Evolutionary conservation across 768 basidiomycete genomes (phyloP).

Genomic region (Imleria badia): DNA sequence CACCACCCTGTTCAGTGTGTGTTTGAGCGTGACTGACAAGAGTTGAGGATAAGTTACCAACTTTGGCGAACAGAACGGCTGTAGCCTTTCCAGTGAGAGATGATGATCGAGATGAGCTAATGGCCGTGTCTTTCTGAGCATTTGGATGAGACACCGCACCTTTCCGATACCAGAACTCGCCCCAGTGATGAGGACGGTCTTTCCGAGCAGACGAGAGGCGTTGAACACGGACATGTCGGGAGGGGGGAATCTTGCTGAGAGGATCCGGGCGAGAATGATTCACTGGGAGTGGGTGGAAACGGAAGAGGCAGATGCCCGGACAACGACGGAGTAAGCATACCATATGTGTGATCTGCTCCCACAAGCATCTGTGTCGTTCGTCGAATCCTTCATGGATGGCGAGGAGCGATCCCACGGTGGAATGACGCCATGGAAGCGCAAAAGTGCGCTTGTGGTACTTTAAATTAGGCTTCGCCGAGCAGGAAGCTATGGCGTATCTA

Average conservation of each 20-base stretch:
- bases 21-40: not conserved
- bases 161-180: conserved; percentile 91
- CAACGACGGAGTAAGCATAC: not conserved
- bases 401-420: too few relatives aligned
- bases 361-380: too few relatives aligned
- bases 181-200: conserved; percentile 86
- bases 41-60: conserved; percentile 24
- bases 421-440: too few relatives aligned
- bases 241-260: not conserved
- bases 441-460: too few relatives aligned
- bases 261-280: not conserved
- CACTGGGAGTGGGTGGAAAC: not conserved
- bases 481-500: too few relatives aligned
- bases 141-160: conserved; percentile 42
- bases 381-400: too few relatives aligned
- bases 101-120: not conserved
- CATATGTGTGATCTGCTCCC: conserved; percentile 14
- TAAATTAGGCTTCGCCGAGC: too few relatives aligned
- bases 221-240: conserved; percentile 77
- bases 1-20: conserved; percentile 58
- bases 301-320: not conserved
- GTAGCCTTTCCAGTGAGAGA: conserved; percentile 56
- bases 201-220: conserved; percentile 73
- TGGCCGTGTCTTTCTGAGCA: not conserved
- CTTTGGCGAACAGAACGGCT: conserved; percentile 87